Percentiles rank a stretch among this genome's conserved stretches.
Evolutionary conservation across 2,329 filamentous ascomycete species (phyloP).

Genomic region (Apiospora arundinis): DNA sequence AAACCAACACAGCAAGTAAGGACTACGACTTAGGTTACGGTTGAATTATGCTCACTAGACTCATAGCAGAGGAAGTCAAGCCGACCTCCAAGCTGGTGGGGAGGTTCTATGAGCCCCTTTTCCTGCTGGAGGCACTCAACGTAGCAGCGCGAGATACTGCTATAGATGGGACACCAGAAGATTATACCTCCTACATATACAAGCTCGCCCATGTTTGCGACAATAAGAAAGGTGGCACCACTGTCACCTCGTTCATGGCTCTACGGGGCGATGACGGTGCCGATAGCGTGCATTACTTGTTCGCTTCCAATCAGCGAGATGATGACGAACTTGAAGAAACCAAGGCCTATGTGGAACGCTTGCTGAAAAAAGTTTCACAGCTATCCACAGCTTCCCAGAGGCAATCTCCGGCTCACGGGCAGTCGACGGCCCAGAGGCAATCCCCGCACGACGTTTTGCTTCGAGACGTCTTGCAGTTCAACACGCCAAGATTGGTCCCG

Average conservation of each 20-base stretch:
- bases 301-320: background rate
- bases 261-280: background rate
- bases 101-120: background rate
- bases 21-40: background rate
- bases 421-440: background rate
- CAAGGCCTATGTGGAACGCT: background rate
- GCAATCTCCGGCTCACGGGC: background rate
- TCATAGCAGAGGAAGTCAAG: background rate
- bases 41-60: background rate
- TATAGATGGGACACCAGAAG: background rate
- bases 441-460: background rate
- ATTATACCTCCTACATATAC: conserved; percentile 23
- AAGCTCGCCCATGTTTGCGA: conserved; percentile 27
- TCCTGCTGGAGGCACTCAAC: background rate
- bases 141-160: background rate
- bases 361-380: background rate
- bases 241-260: conserved; percentile 25
- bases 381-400: background rate
- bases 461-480: conserved; percentile 1
- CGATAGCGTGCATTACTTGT: background rate
- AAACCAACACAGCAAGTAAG: background rate
- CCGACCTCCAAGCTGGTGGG: background rate
- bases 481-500: background rate
- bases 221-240: conserved; percentile 16
- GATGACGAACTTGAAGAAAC: background rate